Percentiles rank a stretch among this genome's conserved stretches.
These are phyloP conservation scores for Aspergillus novoparasiticus DNA, from an alignment of 2,329 filamentous ascomycete genomes.

Conservation along the genomic window DNA sequence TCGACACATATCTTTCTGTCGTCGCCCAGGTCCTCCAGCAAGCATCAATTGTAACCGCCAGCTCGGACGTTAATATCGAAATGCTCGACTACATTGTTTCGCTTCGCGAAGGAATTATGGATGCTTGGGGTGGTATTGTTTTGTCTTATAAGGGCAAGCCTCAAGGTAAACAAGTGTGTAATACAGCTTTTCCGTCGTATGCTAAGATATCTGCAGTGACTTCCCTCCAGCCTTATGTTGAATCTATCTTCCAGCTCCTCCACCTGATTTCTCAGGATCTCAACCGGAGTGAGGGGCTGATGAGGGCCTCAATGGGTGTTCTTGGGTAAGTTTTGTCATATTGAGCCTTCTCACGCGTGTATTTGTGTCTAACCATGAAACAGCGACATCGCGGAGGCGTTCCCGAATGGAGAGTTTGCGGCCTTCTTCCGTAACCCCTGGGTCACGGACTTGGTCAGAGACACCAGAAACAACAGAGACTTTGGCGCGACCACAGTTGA, in stretches of 20 bases:
- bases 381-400: conserved; percentile 91
- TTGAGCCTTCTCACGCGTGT: background rate
- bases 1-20: conserved; percentile 89
- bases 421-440: conserved; percentile 88
- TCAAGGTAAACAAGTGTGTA: conserved; percentile 35
- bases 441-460: conserved; percentile 86
- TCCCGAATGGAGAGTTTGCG: conserved; percentile 84
- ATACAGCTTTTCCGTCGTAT: background rate
- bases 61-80: conserved; percentile 81
- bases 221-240: conserved; percentile 74
- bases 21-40: conserved; percentile 94
- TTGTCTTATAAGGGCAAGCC: conserved; percentile 80
- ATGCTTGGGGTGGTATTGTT: conserved; percentile 97
- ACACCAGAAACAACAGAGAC: conserved; percentile 86
- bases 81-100: conserved; percentile 97
- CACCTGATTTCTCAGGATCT: conserved; percentile 77
- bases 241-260: conserved; percentile 84
- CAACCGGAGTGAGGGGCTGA: conserved; percentile 87
- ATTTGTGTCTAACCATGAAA: background rate
- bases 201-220: conserved; percentile 54
- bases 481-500: conserved; percentile 84
- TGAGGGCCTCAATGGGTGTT: conserved; percentile 95
- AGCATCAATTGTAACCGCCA: conserved; percentile 78
- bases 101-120: conserved; percentile 95
- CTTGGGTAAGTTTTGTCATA: conserved; percentile 70